phyloP scores from a whole-genome alignment of 2,329 filamentous ascomycete species.

The Myriosclerotinia scirpicola region DNA sequence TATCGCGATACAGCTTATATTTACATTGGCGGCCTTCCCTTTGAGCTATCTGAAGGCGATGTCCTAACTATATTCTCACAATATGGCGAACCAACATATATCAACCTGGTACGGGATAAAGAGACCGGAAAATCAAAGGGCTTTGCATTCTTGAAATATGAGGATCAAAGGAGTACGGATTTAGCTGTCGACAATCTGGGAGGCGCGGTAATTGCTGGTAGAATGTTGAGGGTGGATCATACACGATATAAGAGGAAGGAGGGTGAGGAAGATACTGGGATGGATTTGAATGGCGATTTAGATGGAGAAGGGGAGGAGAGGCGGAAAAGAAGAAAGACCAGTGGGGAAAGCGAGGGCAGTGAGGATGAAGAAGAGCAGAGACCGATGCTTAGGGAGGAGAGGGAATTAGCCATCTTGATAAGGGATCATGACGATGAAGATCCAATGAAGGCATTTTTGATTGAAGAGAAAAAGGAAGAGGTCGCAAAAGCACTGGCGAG shows the following conservation, averaged over 20 bases:
- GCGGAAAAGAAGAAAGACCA: conserved; percentile 41
- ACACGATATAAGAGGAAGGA: conserved; percentile 86
- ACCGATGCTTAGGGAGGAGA: conserved; percentile 76
- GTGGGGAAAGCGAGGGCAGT: conserved; percentile 42
- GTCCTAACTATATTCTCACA: conserved; percentile 96
- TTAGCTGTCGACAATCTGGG: conserved; percentile 94
- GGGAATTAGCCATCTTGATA: conserved; percentile 73
- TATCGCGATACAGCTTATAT: conserved; percentile 97
- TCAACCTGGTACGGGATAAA: conserved; percentile 91
- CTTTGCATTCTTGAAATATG: conserved; percentile 96
- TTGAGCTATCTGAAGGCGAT: conserved; percentile 92
- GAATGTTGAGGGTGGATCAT: conserved; percentile 85
- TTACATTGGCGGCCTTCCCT: conserved; percentile 92
- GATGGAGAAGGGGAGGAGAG: conserved; percentile 46
- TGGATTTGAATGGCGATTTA: conserved; percentile 37
- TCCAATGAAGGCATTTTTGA: conserved; percentile 90
- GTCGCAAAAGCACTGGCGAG: conserved; percentile 67
- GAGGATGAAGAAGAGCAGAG: conserved; percentile 45
- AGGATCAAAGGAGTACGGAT: conserved; percentile 94
- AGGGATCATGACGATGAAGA: conserved; percentile 89
- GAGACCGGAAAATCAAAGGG: conserved; percentile 94
- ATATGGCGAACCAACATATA: conserved; percentile 89
- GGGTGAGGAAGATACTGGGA: conserved; percentile 56
- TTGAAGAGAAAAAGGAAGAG: conserved; percentile 89
- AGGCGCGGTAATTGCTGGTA: conserved; percentile 77